Base-by-base conservation (phyloP, 495 filamentous ascomycete genomes). In the Neurospora africana region DNA sequence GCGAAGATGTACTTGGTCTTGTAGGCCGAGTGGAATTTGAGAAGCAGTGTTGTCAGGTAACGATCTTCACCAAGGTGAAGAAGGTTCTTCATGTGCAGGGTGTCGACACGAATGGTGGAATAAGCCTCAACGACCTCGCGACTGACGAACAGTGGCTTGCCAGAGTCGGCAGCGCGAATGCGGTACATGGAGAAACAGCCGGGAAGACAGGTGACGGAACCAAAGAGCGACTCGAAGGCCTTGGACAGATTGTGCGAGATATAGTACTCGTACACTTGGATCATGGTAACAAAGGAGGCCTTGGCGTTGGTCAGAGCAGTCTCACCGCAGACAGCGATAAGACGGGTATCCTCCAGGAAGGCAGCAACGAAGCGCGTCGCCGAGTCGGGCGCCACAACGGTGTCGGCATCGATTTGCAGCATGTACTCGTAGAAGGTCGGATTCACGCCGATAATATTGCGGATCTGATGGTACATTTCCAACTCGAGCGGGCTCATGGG, bases 141-240 rank as follows among this genome's bases (percentile, higher is more conserved):
- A 82, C 93, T 95, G 77, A 99, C 94, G 81, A 99, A 98, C 41
- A 99, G 85, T 9, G 95, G 95, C 81, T 97, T 98, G 74, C 93
- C 94, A 17, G 89, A 92, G 76, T 99, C 95, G 17, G 93, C 92
- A 17, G 95, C 93, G 75, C 95, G 92, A 77, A 99, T 91, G 68
- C 95, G 92, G 80, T 97, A 99, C 95, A 99, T 99, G 74, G 89
- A 93, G 85, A 98, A 99, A 85, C 95, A 97, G 81, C 95, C 95
- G 30, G 95, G 95, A 72, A 99, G 84, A 87, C 95, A 99, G 61
- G 95, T 99, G 73, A 99, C 93, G 74, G 92, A 96, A 53, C 95
- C 95, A 80, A 99, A 99, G 74, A 99, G 87, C 82, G 91, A 94
- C 80, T 99, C 95, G 79, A 99, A 99, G n/a, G 95, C 96, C 83